Evolutionary conservation across 2,329 filamentous ascomycete genomes (phyloP), one percentile per base, ranked within the genome.

Genomic region (Stagonosporopsis tanaceti): DNA sequence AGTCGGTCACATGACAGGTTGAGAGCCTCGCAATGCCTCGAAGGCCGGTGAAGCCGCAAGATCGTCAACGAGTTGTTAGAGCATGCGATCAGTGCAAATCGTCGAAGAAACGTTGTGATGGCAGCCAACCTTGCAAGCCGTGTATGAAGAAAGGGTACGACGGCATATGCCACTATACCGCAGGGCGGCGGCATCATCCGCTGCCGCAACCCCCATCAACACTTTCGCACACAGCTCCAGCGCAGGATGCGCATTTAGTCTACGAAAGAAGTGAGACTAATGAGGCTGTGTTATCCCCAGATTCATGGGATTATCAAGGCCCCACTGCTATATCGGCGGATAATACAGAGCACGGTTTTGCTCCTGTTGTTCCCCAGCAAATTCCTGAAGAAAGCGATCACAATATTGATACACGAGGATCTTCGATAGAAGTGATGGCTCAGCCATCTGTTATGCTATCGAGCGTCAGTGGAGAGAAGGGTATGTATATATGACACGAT

Each of bases 391-490:
- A 57, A 28, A 46, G 47, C 15, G 24, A 14, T 8, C 38, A 17
- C 14, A 48, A 50, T 20, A 53, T 48, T 40, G 47, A 53, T 76
- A 48, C 71, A n/a, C 53, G 58, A 37, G 46, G 39, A 11, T 59
- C 57, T 1, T 62, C 62, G 2, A 53, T 45, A 14, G 62, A 64
- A 28, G 42, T 44, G 8, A 54, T 62, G 42, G 57, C 52, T 28
- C 60, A 64, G 28, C 62, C 62, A 20, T 46, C 60, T 57, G 64
- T 80, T 0, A 84, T 85, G 81, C 68, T 86, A 6, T 73, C 83
- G 3, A 85, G 83, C 60, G 74, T 80, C 0, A 79, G 81, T 17
- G 82, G 84, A 4, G 83, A 86, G 63, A 64, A 64, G 47, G 60
- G 62, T 61, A 47, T 53, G 77, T 78, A 78, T 78, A 35, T 72